Evolutionary conservation across 345 rosid species (phyloP).

Genomic region (Physaria fendleri): DNA sequence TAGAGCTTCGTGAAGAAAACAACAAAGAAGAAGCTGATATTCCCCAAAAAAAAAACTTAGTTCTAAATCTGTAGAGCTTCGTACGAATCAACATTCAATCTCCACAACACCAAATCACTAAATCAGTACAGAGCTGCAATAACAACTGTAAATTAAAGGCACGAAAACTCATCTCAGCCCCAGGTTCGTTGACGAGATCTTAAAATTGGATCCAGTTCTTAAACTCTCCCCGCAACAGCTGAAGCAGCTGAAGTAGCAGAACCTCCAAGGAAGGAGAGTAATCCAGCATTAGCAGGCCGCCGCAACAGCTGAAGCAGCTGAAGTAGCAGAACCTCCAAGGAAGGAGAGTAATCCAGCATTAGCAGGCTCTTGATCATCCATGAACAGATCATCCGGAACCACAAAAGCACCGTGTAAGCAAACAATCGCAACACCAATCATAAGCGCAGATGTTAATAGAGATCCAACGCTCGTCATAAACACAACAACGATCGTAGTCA

Average conservation of each 20-base stretch:
- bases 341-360: constrained; percentile 58
- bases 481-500: constrained; percentile 54
- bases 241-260: constrained; percentile 57
- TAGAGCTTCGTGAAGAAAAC: too few relatives aligned
- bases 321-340: constrained; percentile 59
- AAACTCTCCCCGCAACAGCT: constrained; percentile 53
- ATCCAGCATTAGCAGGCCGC: constrained; percentile 49
- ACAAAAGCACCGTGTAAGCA: constrained; percentile 80
- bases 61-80: constrained; percentile 9
- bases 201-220: not conserved
- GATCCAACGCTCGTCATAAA: constrained; percentile 81
- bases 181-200: not conserved
- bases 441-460: constrained; percentile 52
- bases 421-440: constrained; percentile 65
- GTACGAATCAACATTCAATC: constrained; percentile 18
- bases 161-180: constrained; percentile 6
- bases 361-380: constrained; percentile 70
- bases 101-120: constrained; percentile 4
- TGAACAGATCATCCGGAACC: constrained; percentile 76
- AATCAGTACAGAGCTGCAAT: not conserved
- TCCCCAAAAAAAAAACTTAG: not conserved
- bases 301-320: too few relatives aligned
- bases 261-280: constrained; percentile 67
- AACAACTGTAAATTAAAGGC: not conserved
- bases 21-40: constrained; percentile 7